Percentiles rank a stretch among this genome's conserved stretches.
phyloP scores from a whole-genome alignment of 345 rosid genomes.

The Laguncularia racemosa region DNA sequence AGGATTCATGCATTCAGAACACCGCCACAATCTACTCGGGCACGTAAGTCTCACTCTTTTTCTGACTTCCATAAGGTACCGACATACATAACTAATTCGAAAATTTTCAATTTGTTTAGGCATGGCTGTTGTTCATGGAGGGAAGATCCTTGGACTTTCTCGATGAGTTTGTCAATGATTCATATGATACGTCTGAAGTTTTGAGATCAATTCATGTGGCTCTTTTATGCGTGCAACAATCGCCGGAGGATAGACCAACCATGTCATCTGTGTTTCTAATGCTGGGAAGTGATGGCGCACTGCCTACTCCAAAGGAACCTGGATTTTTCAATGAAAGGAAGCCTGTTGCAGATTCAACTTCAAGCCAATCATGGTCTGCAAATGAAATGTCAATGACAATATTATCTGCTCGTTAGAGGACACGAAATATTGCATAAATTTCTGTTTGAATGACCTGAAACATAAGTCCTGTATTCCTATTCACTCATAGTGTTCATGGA shows the following conservation, averaged over 20 bases:
- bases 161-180: conserved; percentile 12
- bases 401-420: conserved; percentile 3
- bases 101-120: conserved; percentile 9
- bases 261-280: conserved; percentile 38
- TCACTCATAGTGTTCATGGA: no score
- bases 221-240: conserved; percentile 37
- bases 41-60: conserved; percentile 13
- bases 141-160: conserved; percentile 25
- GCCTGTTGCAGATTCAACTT: neutral
- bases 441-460: no score
- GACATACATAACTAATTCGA: no score
- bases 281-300: conserved; percentile 32
- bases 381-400: conserved; percentile 25
- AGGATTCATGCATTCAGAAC: conserved; percentile 23
- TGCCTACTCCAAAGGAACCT: conserved; percentile 32
- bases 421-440: neutral
- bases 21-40: conserved; percentile 26
- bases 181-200: conserved; percentile 12
- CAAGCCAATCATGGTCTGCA: neutral
- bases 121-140: conserved; percentile 35
- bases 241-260: conserved; percentile 37
- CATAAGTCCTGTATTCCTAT: no score
- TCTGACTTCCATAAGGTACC: neutral
- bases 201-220: conserved; percentile 34
- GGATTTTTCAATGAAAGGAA: conserved; percentile 18